A percentile compares a stretch with the other conserved stretches of the same genome.
Evolutionary conservation across 345 rosid genomes (phyloP).

Genomic region (Arabidopsis suecica): DNA sequence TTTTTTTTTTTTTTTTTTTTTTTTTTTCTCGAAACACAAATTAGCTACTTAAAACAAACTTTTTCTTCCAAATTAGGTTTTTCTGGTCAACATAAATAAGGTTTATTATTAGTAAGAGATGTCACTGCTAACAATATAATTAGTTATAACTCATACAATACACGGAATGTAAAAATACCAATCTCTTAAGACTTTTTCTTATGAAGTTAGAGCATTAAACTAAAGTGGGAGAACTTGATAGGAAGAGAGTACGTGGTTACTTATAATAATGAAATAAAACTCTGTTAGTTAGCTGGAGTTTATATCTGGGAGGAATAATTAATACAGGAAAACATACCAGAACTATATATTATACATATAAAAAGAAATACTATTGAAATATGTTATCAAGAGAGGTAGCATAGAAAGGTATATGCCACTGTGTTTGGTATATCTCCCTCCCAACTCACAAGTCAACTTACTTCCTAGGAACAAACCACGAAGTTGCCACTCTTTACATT

Average conservation of each 20-base stretch:
- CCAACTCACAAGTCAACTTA: slow-evolving; percentile 42
- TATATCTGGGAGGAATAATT: slow-evolving; percentile 22
- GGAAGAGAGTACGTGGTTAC: slow-evolving; percentile 8
- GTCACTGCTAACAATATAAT: not conserved
- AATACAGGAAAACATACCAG: slow-evolving; percentile 8
- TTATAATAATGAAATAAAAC: slow-evolving; percentile 3
- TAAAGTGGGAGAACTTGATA: slow-evolving; percentile 18
- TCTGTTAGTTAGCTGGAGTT: slow-evolving; percentile 36
- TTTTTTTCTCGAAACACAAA: too few species aligned
- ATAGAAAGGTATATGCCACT: slow-evolving; percentile 36
- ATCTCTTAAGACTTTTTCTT: not conserved
- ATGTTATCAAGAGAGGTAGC: slow-evolving; percentile 27
- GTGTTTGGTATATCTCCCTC: slow-evolving; percentile 36
- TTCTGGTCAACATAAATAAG: not conserved
- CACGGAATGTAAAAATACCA: slow-evolving; percentile 2
- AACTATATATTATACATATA: slow-evolving; percentile 30
- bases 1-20: too few species aligned
- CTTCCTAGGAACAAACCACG: slow-evolving; percentile 37
- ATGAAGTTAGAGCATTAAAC: not conserved
- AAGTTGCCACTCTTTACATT: slow-evolving; percentile 33
- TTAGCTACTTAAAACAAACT: too few species aligned
- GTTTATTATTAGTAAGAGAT: not conserved
- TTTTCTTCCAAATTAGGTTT: not conserved
- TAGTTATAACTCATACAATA: not conserved
- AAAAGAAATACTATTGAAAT: slow-evolving; percentile 17